These are phyloP conservation scores for Termitomyces sp. DNA, from an alignment of 768 basidiomycete genomes.

Conservation along the genomic window DNA sequence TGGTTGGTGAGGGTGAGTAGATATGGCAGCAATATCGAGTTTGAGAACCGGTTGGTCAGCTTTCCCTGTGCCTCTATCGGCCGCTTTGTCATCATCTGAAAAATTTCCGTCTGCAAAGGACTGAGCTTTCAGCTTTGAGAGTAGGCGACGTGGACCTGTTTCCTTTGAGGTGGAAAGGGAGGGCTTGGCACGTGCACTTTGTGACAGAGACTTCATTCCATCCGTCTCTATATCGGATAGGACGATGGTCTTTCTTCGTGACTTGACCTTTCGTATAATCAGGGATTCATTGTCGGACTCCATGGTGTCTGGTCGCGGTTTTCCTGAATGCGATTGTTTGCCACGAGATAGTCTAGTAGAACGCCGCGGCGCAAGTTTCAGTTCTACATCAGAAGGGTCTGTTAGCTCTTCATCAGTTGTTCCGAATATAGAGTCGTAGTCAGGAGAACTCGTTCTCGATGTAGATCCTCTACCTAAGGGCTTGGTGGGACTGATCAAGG, in stretches of 20 bases:
- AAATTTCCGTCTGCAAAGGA: neutral
- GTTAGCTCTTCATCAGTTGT: slow-evolving; percentile 20
- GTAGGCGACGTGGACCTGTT: neutral
- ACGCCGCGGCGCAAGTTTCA: neutral
- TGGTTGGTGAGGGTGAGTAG: neutral
- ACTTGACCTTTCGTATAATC: slow-evolving; percentile 1
- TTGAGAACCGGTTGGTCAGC: neutral
- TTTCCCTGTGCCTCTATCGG: neutral
- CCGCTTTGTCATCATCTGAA: neutral
- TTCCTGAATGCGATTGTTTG: neutral
- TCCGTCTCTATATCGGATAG: slow-evolving; percentile 13
- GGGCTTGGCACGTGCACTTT: neutral
- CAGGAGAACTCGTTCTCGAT: slow-evolving; percentile 1
- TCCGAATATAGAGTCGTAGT: slow-evolving; percentile 17
- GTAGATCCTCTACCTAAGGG: neutral
- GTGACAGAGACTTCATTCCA: neutral
- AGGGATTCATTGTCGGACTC: slow-evolving; percentile 12
- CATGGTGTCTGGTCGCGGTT: neutral
- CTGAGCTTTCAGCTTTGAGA: neutral
- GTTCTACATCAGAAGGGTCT: slow-evolving; percentile 18
- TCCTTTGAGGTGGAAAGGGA: neutral
- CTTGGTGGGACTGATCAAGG: neutral
- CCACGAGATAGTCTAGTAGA: neutral
- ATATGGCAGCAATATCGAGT: neutral
- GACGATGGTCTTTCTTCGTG: slow-evolving; percentile 6